Evolutionary conservation across 306 rosid genomes (phyloP), one percentile per base, ranked within the genome.

Genomic region (Mucuna pruriens): DNA sequence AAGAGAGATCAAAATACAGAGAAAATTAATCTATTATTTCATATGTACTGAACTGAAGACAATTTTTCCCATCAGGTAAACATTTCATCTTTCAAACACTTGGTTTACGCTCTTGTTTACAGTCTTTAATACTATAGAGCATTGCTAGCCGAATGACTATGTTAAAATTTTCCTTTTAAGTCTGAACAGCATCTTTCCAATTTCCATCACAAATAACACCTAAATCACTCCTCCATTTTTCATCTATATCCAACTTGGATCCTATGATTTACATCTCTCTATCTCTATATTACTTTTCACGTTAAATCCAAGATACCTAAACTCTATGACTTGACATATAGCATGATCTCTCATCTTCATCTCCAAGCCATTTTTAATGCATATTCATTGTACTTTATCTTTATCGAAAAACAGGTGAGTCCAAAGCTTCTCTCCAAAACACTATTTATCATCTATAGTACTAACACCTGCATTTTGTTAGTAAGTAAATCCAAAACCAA

Each of bases 1-100:
- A 38, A 67, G 36, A 22, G 16, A 80, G 64, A 66, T 49, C 74
- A 77, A 78, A 60, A 81, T 62, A n/a, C 80, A 64, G 46, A 63
- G 19, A 65, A 58, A 10, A 23, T 15, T 25, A 23, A 48, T 51
- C 55, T 42, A 71, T 33, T 49, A 46, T 57, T 49, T 39, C 20
- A 58, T 7, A 36, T 20, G 70, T 13, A 9, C 25, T 23, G 22
- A 49, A 58, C 66, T 33, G 78, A 44, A 16, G 61, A 42, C 23
- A 42, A 66, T 15, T 31, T 31, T 57, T 68, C 25, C 17, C 9
- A 48, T 20, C 65, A 48, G 64, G 71, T 48, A 48, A 65, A 77
- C 48, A 77, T 52, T 65, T 22, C 33, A 26, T 12, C 39, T 60
- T 60, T 13, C 11, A 42, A 31, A 31, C 69, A 31, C 69, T 1